Evolutionary conservation across 1,284 basidiomycete species (phyloP).

Genomic region (Rhodotorula sp.): DNA sequence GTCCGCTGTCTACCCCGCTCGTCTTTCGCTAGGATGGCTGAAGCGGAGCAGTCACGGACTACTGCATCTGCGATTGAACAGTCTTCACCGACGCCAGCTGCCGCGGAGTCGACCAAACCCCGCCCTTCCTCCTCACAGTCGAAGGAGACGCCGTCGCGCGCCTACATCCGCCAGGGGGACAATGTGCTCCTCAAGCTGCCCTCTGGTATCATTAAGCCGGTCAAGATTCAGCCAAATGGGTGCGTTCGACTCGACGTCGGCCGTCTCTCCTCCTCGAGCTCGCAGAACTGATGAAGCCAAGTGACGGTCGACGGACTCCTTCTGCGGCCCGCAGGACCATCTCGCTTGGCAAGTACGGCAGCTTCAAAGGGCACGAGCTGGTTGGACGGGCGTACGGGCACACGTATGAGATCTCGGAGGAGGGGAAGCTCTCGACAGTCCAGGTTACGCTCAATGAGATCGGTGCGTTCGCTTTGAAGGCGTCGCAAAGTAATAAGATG

Average conservation of each 20-base stretch:
- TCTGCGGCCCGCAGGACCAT: conserved; percentile 55
- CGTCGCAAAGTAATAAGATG: neutral
- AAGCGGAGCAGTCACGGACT: neutral
- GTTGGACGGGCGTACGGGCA: conserved; percentile 71
- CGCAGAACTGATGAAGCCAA: too few relatives aligned
- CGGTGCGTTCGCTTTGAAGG: neutral
- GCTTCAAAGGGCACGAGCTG: conserved; percentile 66
- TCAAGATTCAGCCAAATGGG: conserved; percentile 59
- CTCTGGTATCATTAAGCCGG: conserved; percentile 64
- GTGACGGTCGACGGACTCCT: neutral
- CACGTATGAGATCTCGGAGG: conserved; percentile 63
- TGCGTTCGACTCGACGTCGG: neutral
- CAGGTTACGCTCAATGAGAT: conserved; percentile 38
- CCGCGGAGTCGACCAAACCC: neutral
- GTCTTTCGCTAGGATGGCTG: neutral
- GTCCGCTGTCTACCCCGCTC: neutral
- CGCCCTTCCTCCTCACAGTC: neutral
- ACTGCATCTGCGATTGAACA: neutral
- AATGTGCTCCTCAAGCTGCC: conserved; percentile 66
- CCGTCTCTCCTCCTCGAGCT: neutral
- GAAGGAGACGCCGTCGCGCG: neutral
- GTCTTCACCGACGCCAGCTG: neutral
- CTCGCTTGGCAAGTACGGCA: conserved; percentile 68
- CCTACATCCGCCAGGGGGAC: conserved; percentile 59
- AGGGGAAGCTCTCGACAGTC: conserved; percentile 12